phyloP scores from a whole-genome alignment of 768 basidiomycete genomes.

The Daedaleopsis nitida region DNA sequence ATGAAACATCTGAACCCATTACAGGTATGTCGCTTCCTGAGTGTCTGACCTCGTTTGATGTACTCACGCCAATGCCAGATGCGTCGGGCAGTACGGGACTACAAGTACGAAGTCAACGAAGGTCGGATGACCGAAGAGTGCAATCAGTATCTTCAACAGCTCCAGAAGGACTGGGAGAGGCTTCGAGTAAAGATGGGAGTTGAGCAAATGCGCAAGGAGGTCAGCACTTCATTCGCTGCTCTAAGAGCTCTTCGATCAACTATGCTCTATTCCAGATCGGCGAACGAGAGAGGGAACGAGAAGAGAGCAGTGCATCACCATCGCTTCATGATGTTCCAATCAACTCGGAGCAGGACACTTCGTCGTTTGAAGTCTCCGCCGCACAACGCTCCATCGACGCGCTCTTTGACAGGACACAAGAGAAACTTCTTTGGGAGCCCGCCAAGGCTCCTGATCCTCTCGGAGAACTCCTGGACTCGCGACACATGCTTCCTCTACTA shows the following conservation, averaged over 20 bases:
- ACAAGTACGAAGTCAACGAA: conserved; percentile 93
- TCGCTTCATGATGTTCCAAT: conserved; percentile 27
- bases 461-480: conserved; percentile 90
- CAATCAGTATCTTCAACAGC: conserved; percentile 87
- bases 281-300: conserved; percentile 69
- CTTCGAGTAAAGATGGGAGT: conserved; percentile 87
- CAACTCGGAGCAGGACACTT: conserved; percentile 26
- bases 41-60: background rate
- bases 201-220: conserved; percentile 82
- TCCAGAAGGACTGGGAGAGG: conserved; percentile 98
- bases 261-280: conserved; percentile 48
- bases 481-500: conserved; percentile 87
- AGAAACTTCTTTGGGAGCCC: conserved; percentile 77
- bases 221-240: conserved; percentile 30
- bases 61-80: conserved; percentile 50
- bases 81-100: conserved; percentile 91
- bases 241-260: background rate
- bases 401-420: conserved; percentile 70
- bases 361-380: conserved; percentile 33
- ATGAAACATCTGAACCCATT: conserved; percentile 89
- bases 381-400: conserved; percentile 69
- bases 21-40: conserved; percentile 55
- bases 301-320: conserved; percentile 47
- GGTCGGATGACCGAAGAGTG: conserved; percentile 94
- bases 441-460: conserved; percentile 76